Evolutionary conservation across 108 stramenopile species (phyloP).

Genomic region (Pseudonitzschia delicatissima): DNA sequence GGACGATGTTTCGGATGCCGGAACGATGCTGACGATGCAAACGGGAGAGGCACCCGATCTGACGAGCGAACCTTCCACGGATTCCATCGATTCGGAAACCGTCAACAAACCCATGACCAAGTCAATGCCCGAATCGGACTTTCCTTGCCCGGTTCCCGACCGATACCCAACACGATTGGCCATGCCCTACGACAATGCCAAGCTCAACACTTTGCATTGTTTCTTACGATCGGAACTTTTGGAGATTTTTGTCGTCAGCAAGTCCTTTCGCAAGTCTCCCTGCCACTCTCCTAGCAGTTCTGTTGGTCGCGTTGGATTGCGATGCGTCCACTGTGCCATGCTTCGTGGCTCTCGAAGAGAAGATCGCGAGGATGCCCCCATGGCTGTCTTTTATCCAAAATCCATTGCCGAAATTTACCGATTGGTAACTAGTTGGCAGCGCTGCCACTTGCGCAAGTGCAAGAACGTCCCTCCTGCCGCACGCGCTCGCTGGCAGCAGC

Average conservation of each 20-base stretch:
- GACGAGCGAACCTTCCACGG: conserved; percentile 31
- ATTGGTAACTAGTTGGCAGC: conserved; percentile 79
- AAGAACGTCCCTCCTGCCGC: conserved; percentile 61
- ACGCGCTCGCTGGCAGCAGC: conserved; percentile 46
- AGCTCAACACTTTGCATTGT: conserved; percentile 56
- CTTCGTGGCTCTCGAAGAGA: conserved; percentile 30
- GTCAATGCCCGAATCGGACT: conserved; percentile 13
- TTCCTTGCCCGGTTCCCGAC: conserved; percentile 32
- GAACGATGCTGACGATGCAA: conserved; percentile 11
- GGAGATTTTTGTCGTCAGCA: conserved; percentile 51
- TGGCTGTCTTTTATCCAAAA: conserved; percentile 80
- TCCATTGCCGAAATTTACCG: conserved; percentile 74
- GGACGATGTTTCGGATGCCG: conserved; percentile 20
- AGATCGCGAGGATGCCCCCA: conserved; percentile 52
- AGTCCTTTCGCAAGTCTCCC: conserved; percentile 48
- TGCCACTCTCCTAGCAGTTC: conserved; percentile 39
- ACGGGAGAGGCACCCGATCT: conserved; percentile 29
- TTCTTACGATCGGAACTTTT: conserved; percentile 49
- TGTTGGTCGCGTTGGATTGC: conserved; percentile 73
- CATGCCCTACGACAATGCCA: conserved; percentile 30
- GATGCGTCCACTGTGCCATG: conserved; percentile 76
- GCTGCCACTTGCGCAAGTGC: conserved; percentile 76
- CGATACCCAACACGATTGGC: conserved; percentile 43
- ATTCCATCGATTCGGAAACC: conserved; percentile 5
- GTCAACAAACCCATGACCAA: background rate